Percentiles rank a stretch among this genome's conserved stretches.
Evolutionary conservation across 768 basidiomycete species (phyloP).

Genomic region (Naganishia onofrii): DNA sequence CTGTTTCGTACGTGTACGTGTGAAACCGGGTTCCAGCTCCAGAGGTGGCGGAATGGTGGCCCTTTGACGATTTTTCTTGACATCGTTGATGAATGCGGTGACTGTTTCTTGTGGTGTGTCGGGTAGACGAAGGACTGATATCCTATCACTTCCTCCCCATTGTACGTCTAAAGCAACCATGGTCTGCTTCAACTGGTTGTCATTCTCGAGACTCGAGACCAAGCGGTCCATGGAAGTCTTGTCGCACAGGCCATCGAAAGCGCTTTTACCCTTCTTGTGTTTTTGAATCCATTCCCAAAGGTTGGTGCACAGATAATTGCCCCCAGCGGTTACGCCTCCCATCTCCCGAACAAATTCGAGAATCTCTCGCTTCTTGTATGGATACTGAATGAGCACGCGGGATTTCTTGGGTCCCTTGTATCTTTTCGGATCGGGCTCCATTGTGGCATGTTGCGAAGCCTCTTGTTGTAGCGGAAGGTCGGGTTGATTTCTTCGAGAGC

Average conservation of each 20-base stretch:
- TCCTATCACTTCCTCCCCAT: conserved; percentile 7
- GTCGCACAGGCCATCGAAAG: conserved; percentile 1
- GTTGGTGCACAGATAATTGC: background rate
- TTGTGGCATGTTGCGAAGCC: conserved; percentile 27
- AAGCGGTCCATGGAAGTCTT: conserved; percentile 14
- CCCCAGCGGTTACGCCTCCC: conserved; percentile 15
- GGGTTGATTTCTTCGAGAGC: background rate
- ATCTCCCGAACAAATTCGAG: conserved; percentile 2
- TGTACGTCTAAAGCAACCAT: conserved; percentile 2
- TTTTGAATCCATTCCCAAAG: conserved; percentile 4
- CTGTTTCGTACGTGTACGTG: conserved; percentile 14
- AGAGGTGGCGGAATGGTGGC: conserved; percentile 62
- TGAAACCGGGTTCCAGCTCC: conserved; percentile 51
- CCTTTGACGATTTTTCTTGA: conserved; percentile 52
- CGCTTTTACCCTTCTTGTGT: background rate
- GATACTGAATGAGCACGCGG: conserved; percentile 50
- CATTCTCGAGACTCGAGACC: conserved; percentile 4
- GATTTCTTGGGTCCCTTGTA: conserved; percentile 15
- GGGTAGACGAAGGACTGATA: conserved; percentile 60
- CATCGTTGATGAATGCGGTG: conserved; percentile 61
- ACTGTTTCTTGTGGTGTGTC: conserved; percentile 60
- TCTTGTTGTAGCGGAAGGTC: background rate
- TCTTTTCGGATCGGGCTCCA: conserved; percentile 35
- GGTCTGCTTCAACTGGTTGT: background rate
- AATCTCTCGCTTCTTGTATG: conserved; percentile 10